phyloP scores from a whole-genome alignment of 306 rosid species.

The Canavalia ensiformis region DNA sequence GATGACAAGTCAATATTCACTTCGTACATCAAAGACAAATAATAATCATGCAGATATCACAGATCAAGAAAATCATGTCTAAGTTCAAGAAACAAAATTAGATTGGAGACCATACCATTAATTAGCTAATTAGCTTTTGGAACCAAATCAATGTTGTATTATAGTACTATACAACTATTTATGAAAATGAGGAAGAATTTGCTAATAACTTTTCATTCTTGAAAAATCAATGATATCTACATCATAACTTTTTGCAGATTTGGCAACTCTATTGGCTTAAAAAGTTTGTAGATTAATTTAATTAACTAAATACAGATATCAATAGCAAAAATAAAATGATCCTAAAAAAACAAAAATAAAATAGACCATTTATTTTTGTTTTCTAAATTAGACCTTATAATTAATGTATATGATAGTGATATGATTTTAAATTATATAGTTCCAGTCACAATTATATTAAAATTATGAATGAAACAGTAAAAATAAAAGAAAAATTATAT shows the following conservation, averaged over 20 bases:
- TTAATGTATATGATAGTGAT: too few relatives aligned
- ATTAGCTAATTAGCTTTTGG: not conserved
- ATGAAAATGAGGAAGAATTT: conserved; percentile 30
- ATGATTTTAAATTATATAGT: too few relatives aligned
- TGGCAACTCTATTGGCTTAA: not conserved
- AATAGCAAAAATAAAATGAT: not conserved
- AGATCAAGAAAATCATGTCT: not conserved
- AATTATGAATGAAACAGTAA: too few relatives aligned
- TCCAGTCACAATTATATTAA: too few relatives aligned
- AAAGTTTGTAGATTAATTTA: not conserved
- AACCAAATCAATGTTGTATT: conserved; percentile 23
- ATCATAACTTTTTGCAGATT: not conserved
- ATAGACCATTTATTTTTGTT: too few relatives aligned
- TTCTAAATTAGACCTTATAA: too few relatives aligned
- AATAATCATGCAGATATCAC: not conserved
- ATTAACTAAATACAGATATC: not conserved
- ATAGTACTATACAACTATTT: conserved; percentile 2
- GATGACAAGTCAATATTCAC: conserved; percentile 55
- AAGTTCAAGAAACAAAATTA: conserved; percentile 4
- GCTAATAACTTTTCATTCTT: not conserved
- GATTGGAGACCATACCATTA: not conserved
- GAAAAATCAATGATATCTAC: not conserved
- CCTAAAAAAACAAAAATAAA: not conserved
- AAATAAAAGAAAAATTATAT: too few relatives aligned
- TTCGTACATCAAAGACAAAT: conserved; percentile 41